Evolutionary conservation across 345 rosid genomes (phyloP).

Genomic region (Excoecaria agallocha): DNA sequence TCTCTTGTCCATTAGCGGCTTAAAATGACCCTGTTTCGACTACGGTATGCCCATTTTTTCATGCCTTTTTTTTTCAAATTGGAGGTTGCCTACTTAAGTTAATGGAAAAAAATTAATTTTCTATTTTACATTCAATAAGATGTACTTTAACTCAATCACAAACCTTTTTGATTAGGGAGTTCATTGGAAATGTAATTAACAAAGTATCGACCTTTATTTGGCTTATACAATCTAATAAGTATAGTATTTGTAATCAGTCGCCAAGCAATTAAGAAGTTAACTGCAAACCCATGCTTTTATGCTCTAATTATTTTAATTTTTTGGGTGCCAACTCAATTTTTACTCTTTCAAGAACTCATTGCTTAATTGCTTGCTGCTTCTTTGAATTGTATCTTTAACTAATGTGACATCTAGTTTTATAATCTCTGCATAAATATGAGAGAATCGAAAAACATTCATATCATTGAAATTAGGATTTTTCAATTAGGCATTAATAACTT

Average conservation of each 20-base stretch:
- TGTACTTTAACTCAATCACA: too few relatives aligned
- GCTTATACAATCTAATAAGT: not conserved
- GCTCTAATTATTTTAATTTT: not conserved
- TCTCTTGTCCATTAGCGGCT: conserved; percentile 30
- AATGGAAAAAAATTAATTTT: not conserved
- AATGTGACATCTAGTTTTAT: not conserved
- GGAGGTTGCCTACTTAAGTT: not conserved
- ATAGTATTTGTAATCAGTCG: not conserved
- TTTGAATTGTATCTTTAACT: not conserved
- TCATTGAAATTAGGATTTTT: not conserved
- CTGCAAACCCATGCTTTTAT: not conserved
- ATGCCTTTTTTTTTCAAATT: not conserved
- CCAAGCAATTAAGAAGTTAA: not conserved
- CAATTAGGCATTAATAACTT: too few relatives aligned
- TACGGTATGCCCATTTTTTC: conserved; percentile 38
- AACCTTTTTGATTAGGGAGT: not conserved
- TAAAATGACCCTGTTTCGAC: conserved; percentile 59
- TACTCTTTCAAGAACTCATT: not conserved
- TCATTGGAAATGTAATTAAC: conserved; percentile 1
- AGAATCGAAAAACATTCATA: not conserved
- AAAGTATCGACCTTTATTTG: not conserved
- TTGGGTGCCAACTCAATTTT: not conserved
- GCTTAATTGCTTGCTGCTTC: not conserved
- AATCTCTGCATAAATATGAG: not conserved
- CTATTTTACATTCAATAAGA: too few relatives aligned